Evolutionary conservation across 352 stramenopile genomes (phyloP), one percentile per base, ranked within the genome.

Genomic region (Phytopythium vexans): DNA sequence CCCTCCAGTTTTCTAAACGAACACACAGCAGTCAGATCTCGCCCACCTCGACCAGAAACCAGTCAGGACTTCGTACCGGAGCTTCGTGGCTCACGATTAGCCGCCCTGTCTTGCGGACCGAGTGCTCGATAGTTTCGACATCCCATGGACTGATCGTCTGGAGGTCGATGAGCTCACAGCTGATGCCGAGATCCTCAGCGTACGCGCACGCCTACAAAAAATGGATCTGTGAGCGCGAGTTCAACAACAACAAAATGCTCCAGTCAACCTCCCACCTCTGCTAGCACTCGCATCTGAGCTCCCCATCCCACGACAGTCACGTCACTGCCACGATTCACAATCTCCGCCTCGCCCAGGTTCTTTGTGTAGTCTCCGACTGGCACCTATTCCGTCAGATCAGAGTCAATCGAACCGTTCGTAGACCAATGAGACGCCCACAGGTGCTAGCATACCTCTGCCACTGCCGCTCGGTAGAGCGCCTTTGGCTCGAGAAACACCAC

Each of bases 401-500:
- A 34, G 14, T 34, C 9, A 31, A 8, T 34, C 3, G 11, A 48
- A 33, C 1, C 41, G 34, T 34, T 6, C 21, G 41, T 45, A 9
- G 14, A 37, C 39, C 4, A 10, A 33, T 32, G 40, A 52, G 39
- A 37, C 21, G 21, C 21, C 21, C 21, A 27, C 21, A 27, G 21
- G 10, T 32, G 11, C 42, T 35, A 31, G 1, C 49, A 7, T 59
- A 78, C 95, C 39, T 99, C 92, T 62, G 89, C 96, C 2, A 99
- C 96, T 8, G 94, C 88, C 33, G 95, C 89, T 48, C 96, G 85
- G 69, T 99, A 99, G n/a, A 99, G 74, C 45, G 94, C 89, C 74
- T 99, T 99, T 3, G 97, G 96, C 67, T 99, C 97, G 40, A 99
- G 87, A 70, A 99, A 99, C 6, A 99, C 66, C 4, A 99, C 96